Conservation (phyloP, 805 yeast genomes). For the Candida krabiensis region DNA sequence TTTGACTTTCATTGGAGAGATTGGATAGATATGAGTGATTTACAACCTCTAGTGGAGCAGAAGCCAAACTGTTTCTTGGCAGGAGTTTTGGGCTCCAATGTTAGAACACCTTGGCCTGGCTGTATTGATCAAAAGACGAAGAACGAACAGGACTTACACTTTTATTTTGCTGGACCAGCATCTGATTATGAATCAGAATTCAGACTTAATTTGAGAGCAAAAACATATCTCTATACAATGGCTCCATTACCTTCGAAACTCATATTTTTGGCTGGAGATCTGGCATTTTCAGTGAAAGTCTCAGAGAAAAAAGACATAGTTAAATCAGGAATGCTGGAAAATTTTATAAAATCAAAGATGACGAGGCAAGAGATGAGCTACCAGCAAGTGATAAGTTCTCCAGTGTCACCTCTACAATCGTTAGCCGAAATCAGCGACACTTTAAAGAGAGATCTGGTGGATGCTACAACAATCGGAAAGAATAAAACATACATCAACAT, state of each 20-base stretch:
- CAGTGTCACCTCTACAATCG: constrained; percentile 29
- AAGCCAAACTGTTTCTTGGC: constrained; percentile 45
- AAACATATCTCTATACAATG: constrained; percentile 42
- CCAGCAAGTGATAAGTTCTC: constrained; percentile 31
- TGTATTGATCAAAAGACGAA: constrained; percentile 32
- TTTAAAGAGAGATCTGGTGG: constrained; percentile 31
- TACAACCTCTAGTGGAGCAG: constrained; percentile 38
- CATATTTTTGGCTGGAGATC: constrained; percentile 42
- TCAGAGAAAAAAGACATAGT: constrained; percentile 32
- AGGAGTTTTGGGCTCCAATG: constrained; percentile 42
- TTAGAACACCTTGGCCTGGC: constrained; percentile 42
- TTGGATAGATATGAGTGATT: constrained; percentile 48
- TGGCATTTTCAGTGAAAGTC: constrained; percentile 38
- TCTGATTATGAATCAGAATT: constrained; percentile 36
- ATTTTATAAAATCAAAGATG: constrained; percentile 33
- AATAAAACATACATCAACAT: constrained; percentile 18
- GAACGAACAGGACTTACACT: constrained; percentile 22
- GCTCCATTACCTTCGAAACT: constrained; percentile 46
- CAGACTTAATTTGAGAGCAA: constrained; percentile 38
- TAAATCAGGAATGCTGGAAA: constrained; percentile 35
- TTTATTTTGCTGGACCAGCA: constrained; percentile 29
- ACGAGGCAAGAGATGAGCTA: constrained; percentile 19
- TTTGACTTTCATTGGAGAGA: constrained; percentile 55
- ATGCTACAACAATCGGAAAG: constrained; percentile 23
- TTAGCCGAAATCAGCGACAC: constrained; percentile 27